Evolutionary conservation across 2,329 filamentous ascomycete species (phyloP), one percentile per base, ranked within the genome.

Genomic region (Plectosphaerella sp.): DNA sequence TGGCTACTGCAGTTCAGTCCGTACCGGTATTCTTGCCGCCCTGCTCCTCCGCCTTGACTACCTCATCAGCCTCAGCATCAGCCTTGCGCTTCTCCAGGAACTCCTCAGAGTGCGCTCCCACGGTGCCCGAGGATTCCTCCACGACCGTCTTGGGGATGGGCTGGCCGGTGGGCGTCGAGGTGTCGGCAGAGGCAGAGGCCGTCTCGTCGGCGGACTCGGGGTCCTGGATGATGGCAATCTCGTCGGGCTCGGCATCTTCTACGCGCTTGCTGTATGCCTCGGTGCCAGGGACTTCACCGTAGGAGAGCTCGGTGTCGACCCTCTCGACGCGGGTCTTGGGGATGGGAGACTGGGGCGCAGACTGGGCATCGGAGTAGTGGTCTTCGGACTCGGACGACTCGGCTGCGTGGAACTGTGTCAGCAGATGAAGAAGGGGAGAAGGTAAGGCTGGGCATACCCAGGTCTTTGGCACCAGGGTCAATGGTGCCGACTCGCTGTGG

Each of bases 281-380:
- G 5, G 82, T 85, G 35, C 80, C 81, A 2, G 82, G 82, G 41
- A 85, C 78, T 66, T 86, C 80, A 54, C 81, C 83, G 59, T 85
- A 77, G 41, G 80, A 77, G 14, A 77, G 74, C 62, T 79, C 74
- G 58, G 81, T 72, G 61, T 82, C 77, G 53, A 84, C 72, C 67
- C 77, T 81, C 62, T 85, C 80, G 35, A 84, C 75, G 50, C 80
- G 70, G 22, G 79, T 83, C 56, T 72, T 76, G n/a, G 81, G 83
- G 50, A 84, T 77, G 18, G 81, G 78, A 14, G 79, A 79, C 58
- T 61, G 67, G 53, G 63, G 72, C 52, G 67, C 76, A 35, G 82
- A 84, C 51, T 80, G 80, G 35, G 84, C 84, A 64, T 88, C 84
- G 48, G 81, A 86, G 67, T 86, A 88, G 68, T 87, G 84, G 59